Evolutionary conservation across 768 basidiomycete species (phyloP).

Genomic region (Pleurotus sapidus): DNA sequence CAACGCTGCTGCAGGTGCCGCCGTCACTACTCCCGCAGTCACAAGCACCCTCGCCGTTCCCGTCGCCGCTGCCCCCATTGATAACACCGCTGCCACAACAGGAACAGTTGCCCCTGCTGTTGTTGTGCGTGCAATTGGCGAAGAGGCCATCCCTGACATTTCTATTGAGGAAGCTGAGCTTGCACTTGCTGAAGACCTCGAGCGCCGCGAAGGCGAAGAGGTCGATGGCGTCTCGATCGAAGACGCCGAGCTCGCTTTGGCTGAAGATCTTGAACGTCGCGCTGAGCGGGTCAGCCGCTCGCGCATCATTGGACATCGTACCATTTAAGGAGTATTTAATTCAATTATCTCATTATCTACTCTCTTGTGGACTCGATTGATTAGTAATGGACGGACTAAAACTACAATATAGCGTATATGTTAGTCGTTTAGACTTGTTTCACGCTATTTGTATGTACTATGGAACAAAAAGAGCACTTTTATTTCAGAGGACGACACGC

Average conservation of each 20-base stretch:
- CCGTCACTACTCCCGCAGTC: neutral
- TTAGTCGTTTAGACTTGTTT: too few species aligned
- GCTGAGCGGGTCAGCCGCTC: conserved; percentile 6
- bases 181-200: conserved; percentile 5
- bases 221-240: neutral
- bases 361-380: too few species aligned
- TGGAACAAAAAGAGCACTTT: too few species aligned
- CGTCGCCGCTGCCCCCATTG: neutral
- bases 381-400: too few species aligned
- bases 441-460: too few species aligned
- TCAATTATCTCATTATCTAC: too few species aligned
- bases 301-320: conserved; percentile 4
- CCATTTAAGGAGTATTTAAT: neutral
- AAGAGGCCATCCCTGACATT: neutral
- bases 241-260: conserved; percentile 3
- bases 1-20: neutral
- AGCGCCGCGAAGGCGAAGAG: neutral
- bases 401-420: too few species aligned
- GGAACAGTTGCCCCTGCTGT: neutral
- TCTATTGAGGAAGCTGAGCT: conserved; percentile 9
- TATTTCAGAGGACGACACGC: too few species aligned
- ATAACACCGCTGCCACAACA: neutral
- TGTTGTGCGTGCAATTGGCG: neutral
- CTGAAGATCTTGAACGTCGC: conserved; percentile 5
- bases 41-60: neutral